Evolutionary conservation across 192 early-diverging fungal species (phyloP), one percentile per base, ranked within the genome.

Genomic region (Coemansia sp.): DNA sequence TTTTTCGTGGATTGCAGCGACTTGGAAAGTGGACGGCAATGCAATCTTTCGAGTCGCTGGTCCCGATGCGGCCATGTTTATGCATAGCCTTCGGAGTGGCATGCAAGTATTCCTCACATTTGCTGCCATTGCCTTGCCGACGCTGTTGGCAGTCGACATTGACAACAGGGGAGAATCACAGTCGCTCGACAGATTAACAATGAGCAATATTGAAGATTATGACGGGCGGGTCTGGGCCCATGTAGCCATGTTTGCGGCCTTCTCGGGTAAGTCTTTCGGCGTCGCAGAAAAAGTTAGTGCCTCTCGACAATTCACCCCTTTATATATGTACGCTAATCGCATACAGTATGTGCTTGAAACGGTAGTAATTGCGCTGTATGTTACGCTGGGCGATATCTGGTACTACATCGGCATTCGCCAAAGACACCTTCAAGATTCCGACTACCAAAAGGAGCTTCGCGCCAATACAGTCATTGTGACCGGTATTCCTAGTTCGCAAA

Each of bases 61-160:
- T 24, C 66, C 66, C 38, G 66, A 68, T 24, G 66, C 66, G 24
- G 66, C 66, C 9, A 68, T 68, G 52, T 68, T 68, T 57, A 54
- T 68, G 66, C 66, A 36, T 15, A 68, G 52, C 38, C 52, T 68
- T 22, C 49, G 36, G 22, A 68, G 66, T 29, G 8, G 38, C 36
- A 24, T 52, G 22, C n/a, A 55, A 12, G 38, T 55, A 20, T 68
- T 68, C n/a, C 6, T 36, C 11, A n/a, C 20, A 16, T 68, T 57
- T 43, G 66, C 52, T 9, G 52, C 8, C 11, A 27, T 68, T 11
- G 66, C 52, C 20, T 34, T 68, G 36, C 38, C 52, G 34, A 31
- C 52, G 1, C 38, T 68, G 51, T 13, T 68, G 6, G 51, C 66
- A 10, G 52, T 57, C 4, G 66, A 68, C 16, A 52, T 41, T 16